Evolutionary conservation across 164 flowering plant species (phyloP).

Genomic region (Magnolia kwangsiensis): DNA sequence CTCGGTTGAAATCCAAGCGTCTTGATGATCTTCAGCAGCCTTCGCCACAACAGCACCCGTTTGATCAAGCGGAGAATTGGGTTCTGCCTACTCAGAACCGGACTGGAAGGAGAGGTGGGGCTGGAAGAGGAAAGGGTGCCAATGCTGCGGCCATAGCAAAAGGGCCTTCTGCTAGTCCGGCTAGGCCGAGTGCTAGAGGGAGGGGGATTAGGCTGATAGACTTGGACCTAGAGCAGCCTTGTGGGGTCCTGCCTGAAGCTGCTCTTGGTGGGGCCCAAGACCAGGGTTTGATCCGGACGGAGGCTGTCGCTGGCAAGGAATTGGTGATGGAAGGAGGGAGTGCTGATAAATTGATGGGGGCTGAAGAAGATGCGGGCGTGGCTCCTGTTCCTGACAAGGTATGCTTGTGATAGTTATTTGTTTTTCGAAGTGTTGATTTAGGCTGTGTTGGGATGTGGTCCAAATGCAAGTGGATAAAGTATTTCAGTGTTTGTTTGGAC

Average conservation of each 20-base stretch:
- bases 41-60: constrained; percentile 40
- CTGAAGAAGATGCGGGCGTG: constrained; percentile 64
- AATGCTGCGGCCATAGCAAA: constrained; percentile 64
- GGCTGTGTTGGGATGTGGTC: neutral
- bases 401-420: constrained; percentile 11
- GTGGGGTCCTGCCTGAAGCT: constrained; percentile 58
- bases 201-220: constrained; percentile 64
- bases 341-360: constrained; percentile 66
- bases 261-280: constrained; percentile 47
- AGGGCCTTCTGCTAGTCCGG: constrained; percentile 48
- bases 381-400: constrained; percentile 88
- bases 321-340: constrained; percentile 70
- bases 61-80: constrained; percentile 59
- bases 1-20: constrained; percentile 64
- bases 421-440: too few relatives aligned
- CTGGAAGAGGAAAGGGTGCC: constrained; percentile 76
- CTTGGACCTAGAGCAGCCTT: constrained; percentile 71
- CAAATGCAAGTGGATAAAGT: neutral
- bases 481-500: neutral
- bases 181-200: constrained; percentile 71
- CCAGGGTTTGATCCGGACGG: constrained; percentile 44
- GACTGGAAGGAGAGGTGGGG: constrained; percentile 68
- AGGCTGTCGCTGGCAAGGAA: constrained; percentile 52
- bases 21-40: constrained; percentile 79
- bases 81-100: constrained; percentile 53